Conservation (phyloP, 2,329 filamentous ascomycete genomes). For the Fusarium nisikadoi region DNA sequence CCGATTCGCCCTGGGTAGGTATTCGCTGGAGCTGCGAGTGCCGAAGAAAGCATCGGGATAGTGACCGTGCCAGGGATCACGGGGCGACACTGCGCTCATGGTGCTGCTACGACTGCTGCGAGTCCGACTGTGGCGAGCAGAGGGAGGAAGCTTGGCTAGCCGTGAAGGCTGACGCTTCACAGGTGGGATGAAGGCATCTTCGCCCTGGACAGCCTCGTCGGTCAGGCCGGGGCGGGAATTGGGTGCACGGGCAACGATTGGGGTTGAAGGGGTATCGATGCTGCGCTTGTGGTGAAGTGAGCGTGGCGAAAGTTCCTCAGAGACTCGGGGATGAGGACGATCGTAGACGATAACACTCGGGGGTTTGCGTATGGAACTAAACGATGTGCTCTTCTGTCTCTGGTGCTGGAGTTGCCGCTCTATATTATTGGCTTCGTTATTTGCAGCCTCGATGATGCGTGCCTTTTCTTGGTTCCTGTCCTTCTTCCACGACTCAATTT, state of each 20-base stretch:
- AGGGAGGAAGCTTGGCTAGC: slow-evolving; percentile 60
- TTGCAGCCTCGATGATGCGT: slow-evolving; percentile 36
- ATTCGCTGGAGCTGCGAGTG: slow-evolving; percentile 50
- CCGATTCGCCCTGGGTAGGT: slow-evolving; percentile 38
- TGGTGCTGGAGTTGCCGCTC: slow-evolving; percentile 25
- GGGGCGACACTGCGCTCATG: slow-evolving; percentile 54
- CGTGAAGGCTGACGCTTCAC: slow-evolving; percentile 65
- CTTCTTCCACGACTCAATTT: slow-evolving; percentile 72
- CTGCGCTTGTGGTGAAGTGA: slow-evolving; percentile 53
- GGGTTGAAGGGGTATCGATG: slow-evolving; percentile 59
- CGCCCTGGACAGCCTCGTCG: slow-evolving; percentile 69
- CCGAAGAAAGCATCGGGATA: slow-evolving; percentile 47
- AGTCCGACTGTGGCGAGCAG: slow-evolving; percentile 52
- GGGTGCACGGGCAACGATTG: slow-evolving; percentile 68
- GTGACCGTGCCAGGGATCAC: slow-evolving; percentile 54
- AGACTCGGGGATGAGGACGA: slow-evolving; percentile 40
- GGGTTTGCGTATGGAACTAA: slow-evolving; percentile 56
- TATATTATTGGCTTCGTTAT: slow-evolving; percentile 7
- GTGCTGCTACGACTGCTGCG: slow-evolving; percentile 59
- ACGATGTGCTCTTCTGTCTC: slow-evolving; percentile 47
- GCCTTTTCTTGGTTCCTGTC: slow-evolving; percentile 49
- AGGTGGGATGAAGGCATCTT: slow-evolving; percentile 66
- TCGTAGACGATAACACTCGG: slow-evolving; percentile 67
- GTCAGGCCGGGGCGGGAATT: slow-evolving; percentile 72
- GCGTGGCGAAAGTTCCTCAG: slow-evolving; percentile 46